Conservation (phyloP, 345 rosid genomes). For the Boechera divaricarpa region DNA sequence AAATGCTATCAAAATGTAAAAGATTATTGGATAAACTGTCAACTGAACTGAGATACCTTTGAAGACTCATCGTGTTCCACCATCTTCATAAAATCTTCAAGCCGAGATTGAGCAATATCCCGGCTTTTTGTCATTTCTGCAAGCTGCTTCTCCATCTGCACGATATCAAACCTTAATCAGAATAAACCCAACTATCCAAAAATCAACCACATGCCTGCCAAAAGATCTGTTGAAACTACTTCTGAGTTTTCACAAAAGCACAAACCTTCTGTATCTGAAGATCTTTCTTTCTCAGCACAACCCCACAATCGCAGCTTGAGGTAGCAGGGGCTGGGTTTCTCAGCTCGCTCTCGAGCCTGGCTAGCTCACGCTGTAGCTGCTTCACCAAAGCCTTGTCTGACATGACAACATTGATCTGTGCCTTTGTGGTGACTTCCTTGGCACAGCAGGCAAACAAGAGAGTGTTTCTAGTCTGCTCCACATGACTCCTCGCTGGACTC, state of each 20-base stretch:
- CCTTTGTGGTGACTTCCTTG: conserved; percentile 94
- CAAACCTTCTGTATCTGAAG: conserved; percentile 89
- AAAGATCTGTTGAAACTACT: conserved; percentile 21
- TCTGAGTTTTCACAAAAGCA: conserved; percentile 15
- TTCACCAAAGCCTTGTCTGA: conserved; percentile 98
- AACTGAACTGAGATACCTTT: conserved; percentile 48
- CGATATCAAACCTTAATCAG: conserved; percentile 34
- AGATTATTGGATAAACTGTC: conserved; percentile 25
- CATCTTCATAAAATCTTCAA: conserved; percentile 73
- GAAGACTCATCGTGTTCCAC: conserved; percentile 63
- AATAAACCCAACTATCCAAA: conserved; percentile 28
- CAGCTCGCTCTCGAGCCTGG: conserved; percentile 92
- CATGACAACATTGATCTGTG: conserved; percentile 98
- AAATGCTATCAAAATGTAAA: not conserved
- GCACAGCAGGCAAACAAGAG: conserved; percentile 97
- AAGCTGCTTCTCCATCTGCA: conserved; percentile 90
- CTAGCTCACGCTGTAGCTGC: conserved; percentile 90
- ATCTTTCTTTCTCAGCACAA: conserved; percentile 80
- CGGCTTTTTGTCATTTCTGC: conserved; percentile 79
- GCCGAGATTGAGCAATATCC: conserved; percentile 83
- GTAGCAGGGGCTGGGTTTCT: conserved; percentile 67
- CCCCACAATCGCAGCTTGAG: conserved; percentile 65
- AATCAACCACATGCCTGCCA: conserved; percentile 20
- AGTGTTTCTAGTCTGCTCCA: conserved; percentile 97
- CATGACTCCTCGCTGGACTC: conserved; percentile 97